Conservation (phyloP, 345 rosid genomes). For the Orychophragmus violaceus region DNA sequence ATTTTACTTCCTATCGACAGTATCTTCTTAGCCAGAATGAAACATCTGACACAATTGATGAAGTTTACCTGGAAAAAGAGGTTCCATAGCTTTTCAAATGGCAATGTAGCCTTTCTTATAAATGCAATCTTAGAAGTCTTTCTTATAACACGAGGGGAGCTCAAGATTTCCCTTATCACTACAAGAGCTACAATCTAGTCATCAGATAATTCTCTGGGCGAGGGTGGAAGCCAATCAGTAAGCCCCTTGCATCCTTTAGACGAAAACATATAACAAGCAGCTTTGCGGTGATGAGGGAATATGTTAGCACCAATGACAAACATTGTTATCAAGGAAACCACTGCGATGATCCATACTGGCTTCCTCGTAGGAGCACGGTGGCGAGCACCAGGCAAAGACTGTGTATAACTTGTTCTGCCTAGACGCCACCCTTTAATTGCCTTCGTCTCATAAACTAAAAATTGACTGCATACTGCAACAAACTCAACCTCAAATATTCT, state of each 20-base stretch:
- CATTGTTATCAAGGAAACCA: conserved; percentile 66
- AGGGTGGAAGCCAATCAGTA: conserved; percentile 93
- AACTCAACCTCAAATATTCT: conserved; percentile 2
- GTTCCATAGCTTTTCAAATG: conserved; percentile 96
- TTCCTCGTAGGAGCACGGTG: conserved; percentile 64
- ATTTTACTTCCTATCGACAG: neutral
- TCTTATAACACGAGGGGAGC: conserved; percentile 42
- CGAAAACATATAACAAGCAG: conserved; percentile 75
- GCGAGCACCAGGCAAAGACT: conserved; percentile 64
- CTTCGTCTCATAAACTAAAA: conserved; percentile 22
- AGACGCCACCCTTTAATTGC: conserved; percentile 27
- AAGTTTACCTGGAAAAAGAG: conserved; percentile 61
- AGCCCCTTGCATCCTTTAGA: conserved; percentile 77
- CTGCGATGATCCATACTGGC: conserved; percentile 72
- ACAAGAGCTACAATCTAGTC: conserved; percentile 69
- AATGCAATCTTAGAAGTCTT: conserved; percentile 79
- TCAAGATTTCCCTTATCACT: conserved; percentile 69
- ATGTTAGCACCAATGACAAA: conserved; percentile 73
- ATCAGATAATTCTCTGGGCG: conserved; percentile 63
- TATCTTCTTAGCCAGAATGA: conserved; percentile 10
- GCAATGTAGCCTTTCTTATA: conserved; percentile 76
- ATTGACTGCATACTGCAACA: conserved; percentile 13
- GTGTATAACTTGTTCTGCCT: conserved; percentile 47
- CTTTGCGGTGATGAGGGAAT: conserved; percentile 64
- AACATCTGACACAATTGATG: neutral